These are phyloP conservation scores for Rhynchospora breviuscula DNA, from an alignment of 176 grass and related monocot genomes.

Conservation along the genomic window DNA sequence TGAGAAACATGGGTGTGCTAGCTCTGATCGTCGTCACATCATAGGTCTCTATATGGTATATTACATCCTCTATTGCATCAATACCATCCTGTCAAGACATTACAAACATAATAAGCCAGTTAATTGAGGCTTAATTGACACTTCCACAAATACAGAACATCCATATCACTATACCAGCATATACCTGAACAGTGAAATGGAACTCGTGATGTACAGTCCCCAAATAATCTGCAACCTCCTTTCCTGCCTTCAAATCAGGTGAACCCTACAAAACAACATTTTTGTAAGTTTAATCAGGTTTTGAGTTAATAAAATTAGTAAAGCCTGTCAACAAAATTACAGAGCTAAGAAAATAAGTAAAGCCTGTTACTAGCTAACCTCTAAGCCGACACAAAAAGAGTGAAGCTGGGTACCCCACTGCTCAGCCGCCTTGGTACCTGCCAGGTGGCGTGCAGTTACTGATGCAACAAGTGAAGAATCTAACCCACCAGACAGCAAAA, in stretches of 20 bases:
- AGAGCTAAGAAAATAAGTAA: not conserved
- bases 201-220: conserved; percentile 95
- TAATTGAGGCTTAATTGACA: not conserved
- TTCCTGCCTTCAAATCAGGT: conserved; percentile 77
- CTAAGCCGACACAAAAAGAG: conserved; percentile 89
- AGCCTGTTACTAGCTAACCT: conserved; percentile 36
- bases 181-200: conserved; percentile 94
- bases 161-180: not conserved
- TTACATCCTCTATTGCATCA: conserved; percentile 85
- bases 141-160: not conserved
- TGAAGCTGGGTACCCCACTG: conserved; percentile 87
- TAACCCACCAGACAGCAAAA: conserved; percentile 83
- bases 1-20: too few relatives aligned
- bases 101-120: not conserved
- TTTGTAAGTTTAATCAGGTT: not conserved
- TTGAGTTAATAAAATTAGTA: not conserved
- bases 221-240: conserved; percentile 72
- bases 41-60: conserved; percentile 80
- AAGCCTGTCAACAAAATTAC: not conserved
- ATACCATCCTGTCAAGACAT: conserved; percentile 59
- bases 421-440: conserved; percentile 75
- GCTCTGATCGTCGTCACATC: conserved; percentile 48
- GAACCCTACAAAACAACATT: conserved; percentile 47
- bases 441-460: conserved; percentile 74
- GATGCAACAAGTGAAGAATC: conserved; percentile 89